These are phyloP conservation scores for Salmacisia buchloeana DNA, from an alignment of 1,284 basidiomycete genomes.

Conservation along the genomic window DNA sequence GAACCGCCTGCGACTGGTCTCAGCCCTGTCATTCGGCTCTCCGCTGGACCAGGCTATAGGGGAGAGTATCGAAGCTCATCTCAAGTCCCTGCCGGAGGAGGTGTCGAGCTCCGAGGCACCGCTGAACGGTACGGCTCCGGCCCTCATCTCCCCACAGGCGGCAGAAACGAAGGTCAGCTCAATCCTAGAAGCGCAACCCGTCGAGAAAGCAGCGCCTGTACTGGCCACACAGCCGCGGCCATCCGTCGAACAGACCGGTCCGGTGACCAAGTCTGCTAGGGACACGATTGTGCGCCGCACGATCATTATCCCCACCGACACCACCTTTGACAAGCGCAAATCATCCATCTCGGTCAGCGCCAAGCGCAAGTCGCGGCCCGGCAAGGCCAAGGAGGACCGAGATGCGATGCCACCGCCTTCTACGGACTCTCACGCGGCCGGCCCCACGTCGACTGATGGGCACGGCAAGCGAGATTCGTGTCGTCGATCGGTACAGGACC, in stretches of 20 bases:
- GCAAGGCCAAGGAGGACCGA: background rate
- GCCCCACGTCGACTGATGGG: background rate
- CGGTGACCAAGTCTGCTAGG: constrained; percentile 29
- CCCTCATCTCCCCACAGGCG: background rate
- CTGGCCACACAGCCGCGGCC: background rate
- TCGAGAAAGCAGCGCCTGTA: background rate
- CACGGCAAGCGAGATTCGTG: background rate
- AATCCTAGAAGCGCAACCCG: no score
- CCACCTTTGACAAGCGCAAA: constrained; percentile 21
- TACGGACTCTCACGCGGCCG: background rate
- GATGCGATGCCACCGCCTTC: background rate
- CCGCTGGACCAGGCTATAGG: constrained; percentile 1
- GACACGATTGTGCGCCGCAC: constrained; percentile 41
- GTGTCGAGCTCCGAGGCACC: background rate
- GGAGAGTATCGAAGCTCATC: background rate
- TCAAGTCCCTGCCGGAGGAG: background rate
- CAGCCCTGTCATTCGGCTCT: background rate
- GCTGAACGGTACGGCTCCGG: background rate
- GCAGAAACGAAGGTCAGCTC: no score
- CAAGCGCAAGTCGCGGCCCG: constrained; percentile 22
- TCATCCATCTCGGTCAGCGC: constrained; percentile 20
- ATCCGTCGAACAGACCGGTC: no score
- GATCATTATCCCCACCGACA: constrained; percentile 35
- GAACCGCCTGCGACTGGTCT: background rate
- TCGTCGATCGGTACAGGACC: constrained; percentile 23